These are phyloP conservation scores for Taiwanofungus camphoratus DNA, from an alignment of 1,284 basidiomycete species.

Conservation along the genomic window DNA sequence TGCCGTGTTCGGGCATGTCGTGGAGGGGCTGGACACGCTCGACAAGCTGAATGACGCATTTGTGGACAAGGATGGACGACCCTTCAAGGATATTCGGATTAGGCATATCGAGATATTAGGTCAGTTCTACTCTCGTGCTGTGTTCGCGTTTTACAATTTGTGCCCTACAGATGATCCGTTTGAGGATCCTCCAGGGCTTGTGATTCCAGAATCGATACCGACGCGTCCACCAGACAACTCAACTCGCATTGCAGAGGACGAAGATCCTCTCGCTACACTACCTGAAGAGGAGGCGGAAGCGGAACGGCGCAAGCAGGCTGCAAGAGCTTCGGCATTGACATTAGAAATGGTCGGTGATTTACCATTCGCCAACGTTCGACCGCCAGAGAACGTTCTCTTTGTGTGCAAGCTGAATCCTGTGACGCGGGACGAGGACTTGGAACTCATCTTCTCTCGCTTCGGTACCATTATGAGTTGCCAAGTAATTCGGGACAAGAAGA, in stretches of 20 bases:
- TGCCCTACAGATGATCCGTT: conserved; percentile 82
- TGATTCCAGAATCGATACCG: conserved; percentile 73
- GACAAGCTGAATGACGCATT: conserved; percentile 92
- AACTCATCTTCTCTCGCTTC: conserved; percentile 96
- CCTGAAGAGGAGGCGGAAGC: conserved; percentile 83
- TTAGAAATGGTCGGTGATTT: conserved; percentile 99
- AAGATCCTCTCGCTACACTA: conserved; percentile 73
- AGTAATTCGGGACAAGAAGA: conserved; percentile 93
- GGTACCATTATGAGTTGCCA: conserved; percentile 96
- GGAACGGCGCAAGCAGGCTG: conserved; percentile 76
- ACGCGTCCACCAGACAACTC: conserved; percentile 77
- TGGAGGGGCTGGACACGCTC: conserved; percentile 90
- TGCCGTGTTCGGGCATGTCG: conserved; percentile 91
- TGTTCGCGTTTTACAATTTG: too few relatives aligned
- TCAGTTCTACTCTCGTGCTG: conserved; percentile 32
- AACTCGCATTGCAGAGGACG: conserved; percentile 87
- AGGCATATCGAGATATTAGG: conserved; percentile 90
- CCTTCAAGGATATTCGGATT: conserved; percentile 91
- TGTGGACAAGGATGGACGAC: conserved; percentile 82
- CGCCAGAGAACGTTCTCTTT: conserved; percentile 97
- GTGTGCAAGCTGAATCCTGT: conserved; percentile 98
- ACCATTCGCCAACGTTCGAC: conserved; percentile 95
- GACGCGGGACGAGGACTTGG: conserved; percentile 92
- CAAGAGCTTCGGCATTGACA: conserved; percentile 89
- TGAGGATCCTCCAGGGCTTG: conserved; percentile 75